Base-by-base conservation (phyloP, 352 stramenopile species). In the Globisporangium rhizosaccharum region DNA sequence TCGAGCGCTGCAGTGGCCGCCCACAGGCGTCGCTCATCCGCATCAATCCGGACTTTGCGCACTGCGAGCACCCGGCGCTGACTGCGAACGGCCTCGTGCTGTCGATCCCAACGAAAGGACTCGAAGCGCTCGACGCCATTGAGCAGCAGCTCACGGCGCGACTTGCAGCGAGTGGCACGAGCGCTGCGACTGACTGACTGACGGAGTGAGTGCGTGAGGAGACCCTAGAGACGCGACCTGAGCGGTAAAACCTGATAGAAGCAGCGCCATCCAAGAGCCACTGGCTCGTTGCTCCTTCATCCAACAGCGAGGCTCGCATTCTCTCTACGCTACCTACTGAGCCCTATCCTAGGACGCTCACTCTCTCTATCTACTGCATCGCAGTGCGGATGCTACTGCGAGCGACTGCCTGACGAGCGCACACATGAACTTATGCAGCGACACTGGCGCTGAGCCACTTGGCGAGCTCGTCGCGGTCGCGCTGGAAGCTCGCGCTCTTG, bases 1-100 rank as follows among this genome's bases (percentile, higher is more conserved):
- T 90, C n/a, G 67, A 78, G 45, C 68, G 73, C 10, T 93, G 81
- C 33, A 62, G 73, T 10, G 26, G 44, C 6, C 60, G 58, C 17
- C 57, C 56, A 0, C 85, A 92, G 56, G 76, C 80, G 1, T 76
- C 66, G 15, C 74, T 92, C 9, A 75, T 94, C 59, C 81, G 85
- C 52, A 71, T 94, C 50, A 94, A 94, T 51, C 81, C 83, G 14
- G 85, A 92, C 47, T 66, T 75, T 30, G 68, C 80, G 18, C 65
- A 72, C 10, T 90, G 81, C 55, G 68, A 89, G 17, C 67, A 89
- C 44, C 59, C 68, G 1, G 51, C 77, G 4, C 75, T 92, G 36
- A 28, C 76, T 2, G 48, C 66, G 10, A 79, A 88, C 51, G 42
- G 62, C 0, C 45, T 78, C 14, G 66, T 88, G 9, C 30, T 92